Percentiles rank a stretch among this genome's conserved stretches.
phyloP scores from a whole-genome alignment of 129 eudicot species.

The Heracleum sosnowskyi region DNA sequence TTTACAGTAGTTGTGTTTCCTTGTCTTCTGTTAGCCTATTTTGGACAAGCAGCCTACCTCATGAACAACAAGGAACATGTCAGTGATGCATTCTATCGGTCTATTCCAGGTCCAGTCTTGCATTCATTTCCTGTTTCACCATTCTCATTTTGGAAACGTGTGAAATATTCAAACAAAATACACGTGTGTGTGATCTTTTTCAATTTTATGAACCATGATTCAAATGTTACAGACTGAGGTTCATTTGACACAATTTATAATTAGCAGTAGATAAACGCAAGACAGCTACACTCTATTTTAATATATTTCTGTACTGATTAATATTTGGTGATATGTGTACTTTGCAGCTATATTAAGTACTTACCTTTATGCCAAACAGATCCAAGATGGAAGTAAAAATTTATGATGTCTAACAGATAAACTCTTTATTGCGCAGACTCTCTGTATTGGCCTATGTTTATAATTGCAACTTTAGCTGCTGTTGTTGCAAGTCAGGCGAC shows the following conservation, averaged over 20 bases:
- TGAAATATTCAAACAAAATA: not conserved
- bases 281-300: not conserved
- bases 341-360: not conserved
- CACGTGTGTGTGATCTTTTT: not conserved
- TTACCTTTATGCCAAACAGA: not conserved
- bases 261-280: not conserved
- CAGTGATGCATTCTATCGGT: slow-evolving; percentile 79
- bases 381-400: not conserved
- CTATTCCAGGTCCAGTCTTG: slow-evolving; percentile 68
- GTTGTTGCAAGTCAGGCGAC: slow-evolving; percentile 92
- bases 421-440: slow-evolving; percentile 39
- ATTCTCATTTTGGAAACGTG: not conserved
- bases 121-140: not conserved
- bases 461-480: slow-evolving; percentile 78
- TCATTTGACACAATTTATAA: not conserved
- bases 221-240: not conserved
- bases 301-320: not conserved
- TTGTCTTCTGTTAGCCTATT: slow-evolving; percentile 87
- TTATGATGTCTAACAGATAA: slow-evolving; percentile 3
- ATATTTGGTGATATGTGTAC: not conserved
- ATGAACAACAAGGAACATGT: slow-evolving; percentile 69
- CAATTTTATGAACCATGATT: not conserved
- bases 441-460: slow-evolving; percentile 80
- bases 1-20: slow-evolving; percentile 82
- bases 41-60: slow-evolving; percentile 96